Conservation (phyloP, 1,284 basidiomycete genomes). For the Mycena sp. region DNA sequence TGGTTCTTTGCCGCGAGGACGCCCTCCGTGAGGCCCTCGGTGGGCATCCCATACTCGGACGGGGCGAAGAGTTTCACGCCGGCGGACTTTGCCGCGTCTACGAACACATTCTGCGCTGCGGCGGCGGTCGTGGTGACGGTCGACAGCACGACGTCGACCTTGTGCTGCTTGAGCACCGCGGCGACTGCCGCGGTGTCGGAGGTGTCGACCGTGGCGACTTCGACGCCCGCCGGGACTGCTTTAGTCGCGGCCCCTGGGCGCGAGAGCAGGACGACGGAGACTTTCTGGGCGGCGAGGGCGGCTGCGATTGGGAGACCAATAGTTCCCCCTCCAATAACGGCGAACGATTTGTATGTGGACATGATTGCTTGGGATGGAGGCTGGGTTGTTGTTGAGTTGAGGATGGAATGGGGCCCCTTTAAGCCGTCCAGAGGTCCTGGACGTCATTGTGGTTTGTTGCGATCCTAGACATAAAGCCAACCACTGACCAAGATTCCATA, state of each 20-base stretch:
- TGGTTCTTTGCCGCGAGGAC: conserved; percentile 21
- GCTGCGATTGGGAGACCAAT: background rate
- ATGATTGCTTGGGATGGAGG: background rate
- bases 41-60: conserved; percentile 15
- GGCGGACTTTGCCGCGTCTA: conserved; percentile 8
- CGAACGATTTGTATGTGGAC: conserved; percentile 6
- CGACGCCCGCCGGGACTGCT: background rate
- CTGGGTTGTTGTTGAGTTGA: too few species aligned
- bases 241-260: background rate
- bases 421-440: too few species aligned
- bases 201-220: background rate
- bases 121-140: background rate
- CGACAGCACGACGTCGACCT: conserved; percentile 9
- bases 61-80: conserved; percentile 12
- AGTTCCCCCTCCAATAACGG: background rate
- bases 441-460: too few species aligned
- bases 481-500: too few species aligned
- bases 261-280: conserved; percentile 1
- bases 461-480: too few species aligned
- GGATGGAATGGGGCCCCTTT: too few species aligned
- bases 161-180: background rate
- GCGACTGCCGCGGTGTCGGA: background rate
- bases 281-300: background rate
- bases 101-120: background rate
- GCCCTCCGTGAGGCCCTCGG: conserved; percentile 6